Base-by-base conservation (phyloP, 2,329 filamentous ascomycete species). In the Penicillium capsulatum region DNA sequence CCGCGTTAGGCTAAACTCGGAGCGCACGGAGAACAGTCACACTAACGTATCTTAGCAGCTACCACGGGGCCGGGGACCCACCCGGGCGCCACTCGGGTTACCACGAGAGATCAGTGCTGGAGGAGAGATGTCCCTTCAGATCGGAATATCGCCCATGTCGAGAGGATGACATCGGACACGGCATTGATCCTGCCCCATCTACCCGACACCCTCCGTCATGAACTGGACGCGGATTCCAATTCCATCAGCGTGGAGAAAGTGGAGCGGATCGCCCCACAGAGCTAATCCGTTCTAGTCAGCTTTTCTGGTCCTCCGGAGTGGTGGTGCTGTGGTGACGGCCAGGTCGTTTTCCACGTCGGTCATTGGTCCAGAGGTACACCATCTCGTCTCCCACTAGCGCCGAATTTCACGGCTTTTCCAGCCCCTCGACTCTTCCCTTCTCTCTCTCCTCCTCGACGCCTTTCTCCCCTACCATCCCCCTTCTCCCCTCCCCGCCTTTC, bases 331-430 rank as follows among this genome's bases (percentile, higher is more conserved):
- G 19, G 49, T 52, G 50, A 52, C 50, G 44, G 48, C 34, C 44
- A n/a, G 7, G 22, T 24, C 22, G 7, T 36, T 36, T 31, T 36
- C 26, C 34, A 17, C 34, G 34, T 24, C 31, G 34, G 34, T 36
- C 26, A 36, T 27, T 24, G 34, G 24, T 28, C 31, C 41, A n/a
- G n/a, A n/a, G n/a, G n/a, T n/a, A n/a, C n/a, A n/a, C n/a, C n/a
- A n/a, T n/a, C n/a, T n/a, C n/a, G n/a, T n/a, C n/a, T n/a, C n/a
- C n/a, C n/a, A n/a, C n/a, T n/a, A n/a, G n/a, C n/a, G n/a, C n/a
- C 51, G 34, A 42, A 51, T 44, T 54, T 54, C 47, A 53, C 44
- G 43, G 50, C 51, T 51, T 53, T 53, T 50, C 50, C 50, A 53
- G 48, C 52, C 52, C 52, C 52, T 55, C 52, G 52, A 55, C 51